Base-by-base conservation (phyloP, 352 stramenopile species). In the Pythium vanterpoolii region DNA sequence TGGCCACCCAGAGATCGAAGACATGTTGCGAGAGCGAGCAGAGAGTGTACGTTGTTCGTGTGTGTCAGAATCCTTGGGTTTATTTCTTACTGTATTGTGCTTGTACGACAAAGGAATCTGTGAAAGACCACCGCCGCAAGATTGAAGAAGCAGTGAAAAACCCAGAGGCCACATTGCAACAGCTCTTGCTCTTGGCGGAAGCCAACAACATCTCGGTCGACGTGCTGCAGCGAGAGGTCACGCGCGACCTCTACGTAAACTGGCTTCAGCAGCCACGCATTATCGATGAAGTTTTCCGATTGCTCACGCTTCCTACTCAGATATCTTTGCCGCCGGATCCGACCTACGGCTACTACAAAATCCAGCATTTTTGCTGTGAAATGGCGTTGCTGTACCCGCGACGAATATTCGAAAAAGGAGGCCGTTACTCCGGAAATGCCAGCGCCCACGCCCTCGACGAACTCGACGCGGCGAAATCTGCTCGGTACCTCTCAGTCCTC, bases 311-410 rank as follows among this genome's bases (percentile, higher is more conserved):
- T n/a, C 66, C 73, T 1, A 67, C 64, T 0, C 31, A 69, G 27
- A 74, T 72, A 9, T 57, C 64, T n/a, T 64, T 77, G n/a, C 62
- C 57, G 0, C 69, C 74, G 3, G 83, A 95, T 46, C 69, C 79
- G 5, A 73, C 76, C n/a, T 95, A 95, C 52, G 86, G 86, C 14
- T 79, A 82, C 40, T 95, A 93, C 64, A 88, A 81, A 30, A 66
- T 88, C 10, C 86, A 95, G 56, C 77, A 93, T 61, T 93, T 95
- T 54, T 95, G 86, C 60, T 89, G 83, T 52, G 83, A 95, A 50
- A 62, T 95, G 18, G 77, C 82, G 5, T 31, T 92, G 40, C 89
- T 73, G 73, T 95, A 95, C 61, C 75, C 77, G 43, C 69, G 75
- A 9, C 78, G 81, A 40, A 88, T 95, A 46, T 95, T 93, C 46